A percentile compares a stretch with the other conserved stretches of the same genome.
Evolutionary conservation across 495 filamentous ascomycete genomes (phyloP).

Genomic region (Penicillium longicatenatum): DNA sequence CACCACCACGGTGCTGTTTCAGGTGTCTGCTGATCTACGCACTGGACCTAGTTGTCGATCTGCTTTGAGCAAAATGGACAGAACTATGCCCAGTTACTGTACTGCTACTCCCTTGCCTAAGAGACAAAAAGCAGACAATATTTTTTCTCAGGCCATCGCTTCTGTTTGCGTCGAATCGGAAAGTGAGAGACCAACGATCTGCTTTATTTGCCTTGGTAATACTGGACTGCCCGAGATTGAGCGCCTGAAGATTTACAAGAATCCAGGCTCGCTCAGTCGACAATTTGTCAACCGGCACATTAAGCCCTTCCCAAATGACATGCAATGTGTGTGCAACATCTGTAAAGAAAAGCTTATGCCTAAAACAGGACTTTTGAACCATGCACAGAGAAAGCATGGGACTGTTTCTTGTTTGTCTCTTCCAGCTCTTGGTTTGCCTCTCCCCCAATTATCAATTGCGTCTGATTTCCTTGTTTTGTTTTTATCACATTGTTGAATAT

Average conservation of each 20-base stretch:
- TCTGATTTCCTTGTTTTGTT: too few species aligned
- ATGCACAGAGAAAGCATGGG: conserved; percentile 28
- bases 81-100: conserved; percentile 5
- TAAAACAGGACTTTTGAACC: conserved; percentile 24
- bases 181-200: conserved; percentile 24
- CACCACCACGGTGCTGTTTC: too few species aligned
- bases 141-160: conserved; percentile 20
- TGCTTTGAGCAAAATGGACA: conserved; percentile 7
- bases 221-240: too few species aligned
- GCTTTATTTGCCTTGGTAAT: conserved; percentile 6
- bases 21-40: too few species aligned
- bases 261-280: too few species aligned
- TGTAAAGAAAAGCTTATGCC: conserved; percentile 22
- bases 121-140: conserved; percentile 15
- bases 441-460: too few species aligned
- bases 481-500: too few species aligned
- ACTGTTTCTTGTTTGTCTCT: conserved; percentile 18
- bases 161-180: conserved; percentile 24
- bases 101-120: too few species aligned
- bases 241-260: too few species aligned
- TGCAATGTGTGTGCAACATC: conserved; percentile 24
- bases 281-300: not conserved
- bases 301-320: conserved; percentile 24
- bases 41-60: conserved; percentile 4
- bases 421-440: conserved; percentile 17